Percentiles rank a stretch among this genome's conserved stretches.
phyloP scores from a whole-genome alignment of 2,329 filamentous ascomycete species.

The Xylariaceae sp. region DNA sequence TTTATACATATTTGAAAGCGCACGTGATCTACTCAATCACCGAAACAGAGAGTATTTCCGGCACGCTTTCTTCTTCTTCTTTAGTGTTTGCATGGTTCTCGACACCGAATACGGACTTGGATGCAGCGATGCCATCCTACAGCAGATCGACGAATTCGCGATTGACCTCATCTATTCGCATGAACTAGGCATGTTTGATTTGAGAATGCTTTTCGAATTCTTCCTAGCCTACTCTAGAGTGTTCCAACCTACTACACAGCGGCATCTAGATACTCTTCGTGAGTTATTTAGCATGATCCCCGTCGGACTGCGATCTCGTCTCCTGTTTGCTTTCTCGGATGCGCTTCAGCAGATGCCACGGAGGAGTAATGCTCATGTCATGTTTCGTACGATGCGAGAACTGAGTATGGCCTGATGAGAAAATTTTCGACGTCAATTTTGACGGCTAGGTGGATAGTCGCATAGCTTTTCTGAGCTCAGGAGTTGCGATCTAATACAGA shows the following conservation, averaged over 20 bases:
- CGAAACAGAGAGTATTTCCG: neutral
- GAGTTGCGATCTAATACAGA: neutral
- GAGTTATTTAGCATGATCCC: constrained; percentile 7
- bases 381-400: constrained; percentile 14
- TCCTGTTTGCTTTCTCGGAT: constrained; percentile 2
- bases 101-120: constrained; percentile 16
- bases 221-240: constrained; percentile 14
- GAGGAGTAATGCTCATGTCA: constrained; percentile 6
- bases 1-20: constrained; percentile 17
- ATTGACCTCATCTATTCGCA: constrained; percentile 12
- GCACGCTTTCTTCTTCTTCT: constrained; percentile 7
- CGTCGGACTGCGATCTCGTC: neutral
- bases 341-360: neutral
- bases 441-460: no score
- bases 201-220: constrained; percentile 3
- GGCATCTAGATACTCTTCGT: constrained; percentile 12
- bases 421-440: no score
- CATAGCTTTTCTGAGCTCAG: neutral
- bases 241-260: constrained; percentile 12
- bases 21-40: constrained; percentile 7
- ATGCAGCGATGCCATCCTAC: constrained; percentile 15
- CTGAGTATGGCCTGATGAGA: constrained; percentile 5
- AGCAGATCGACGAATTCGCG: constrained; percentile 17
- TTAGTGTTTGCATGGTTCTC: constrained; percentile 12
- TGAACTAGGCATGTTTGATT: constrained; percentile 8